These are phyloP conservation scores for Hyaloscypha finlandica DNA, from an alignment of 495 filamentous ascomycete species.

Conservation along the genomic window DNA sequence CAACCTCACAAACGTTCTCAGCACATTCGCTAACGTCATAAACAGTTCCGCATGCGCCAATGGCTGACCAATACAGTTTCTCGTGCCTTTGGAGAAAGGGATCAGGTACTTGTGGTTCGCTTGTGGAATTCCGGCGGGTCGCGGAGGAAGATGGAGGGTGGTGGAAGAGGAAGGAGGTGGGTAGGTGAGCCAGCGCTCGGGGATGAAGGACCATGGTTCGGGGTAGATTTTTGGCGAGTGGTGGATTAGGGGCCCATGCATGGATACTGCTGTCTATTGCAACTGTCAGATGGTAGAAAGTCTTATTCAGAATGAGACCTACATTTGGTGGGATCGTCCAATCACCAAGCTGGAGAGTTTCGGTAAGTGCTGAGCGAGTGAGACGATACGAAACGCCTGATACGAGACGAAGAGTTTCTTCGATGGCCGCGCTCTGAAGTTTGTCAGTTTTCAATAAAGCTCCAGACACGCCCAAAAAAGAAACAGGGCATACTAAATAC, in stretches of 20 bases:
- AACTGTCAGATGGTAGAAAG: not conserved
- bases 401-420: conserved; percentile 14
- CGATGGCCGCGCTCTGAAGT: conserved; percentile 1
- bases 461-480: not conserved
- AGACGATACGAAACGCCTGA: conserved; percentile 18
- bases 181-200: conserved; percentile 45
- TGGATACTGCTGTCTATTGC: conserved; percentile 18
- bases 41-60: conserved; percentile 26
- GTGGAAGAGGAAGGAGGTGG: not conserved
- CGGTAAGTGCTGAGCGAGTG: conserved; percentile 9
- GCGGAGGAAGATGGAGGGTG: not conserved
- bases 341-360: conserved; percentile 12
- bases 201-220: conserved; percentile 44
- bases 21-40: conserved; percentile 34
- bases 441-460: not conserved
- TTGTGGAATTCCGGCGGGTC: not conserved
- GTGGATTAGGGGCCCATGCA: conserved; percentile 13
- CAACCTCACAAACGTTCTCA: conserved; percentile 17
- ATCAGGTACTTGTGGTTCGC: conserved; percentile 39
- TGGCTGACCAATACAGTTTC: conserved; percentile 36
- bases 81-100: conserved; percentile 46
- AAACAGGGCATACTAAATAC: conserved; percentile 19
- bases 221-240: conserved; percentile 38
- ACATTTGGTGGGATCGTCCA: conserved; percentile 19
- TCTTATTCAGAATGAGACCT: conserved; percentile 2